These are phyloP conservation scores for Xerocomus spinulosus DNA, from an alignment of 768 basidiomycete species.

Conservation along the genomic window DNA sequence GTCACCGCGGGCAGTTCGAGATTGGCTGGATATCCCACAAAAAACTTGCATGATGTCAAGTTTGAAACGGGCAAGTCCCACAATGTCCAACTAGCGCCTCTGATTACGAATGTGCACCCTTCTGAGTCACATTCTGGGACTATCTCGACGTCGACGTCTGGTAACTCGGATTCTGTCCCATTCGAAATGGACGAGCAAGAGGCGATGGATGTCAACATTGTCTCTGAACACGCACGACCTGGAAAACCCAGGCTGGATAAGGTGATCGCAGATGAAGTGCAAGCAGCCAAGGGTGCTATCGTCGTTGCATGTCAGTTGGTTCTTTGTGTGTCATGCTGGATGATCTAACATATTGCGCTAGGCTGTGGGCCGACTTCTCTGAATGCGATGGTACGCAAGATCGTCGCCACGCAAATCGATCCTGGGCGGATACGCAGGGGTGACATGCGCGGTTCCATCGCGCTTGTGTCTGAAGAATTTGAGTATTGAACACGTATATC, in stretches of 20 bases:
- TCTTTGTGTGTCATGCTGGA: too few species aligned
- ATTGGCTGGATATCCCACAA: background rate
- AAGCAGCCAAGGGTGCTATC: conserved; percentile 47
- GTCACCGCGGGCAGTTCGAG: background rate
- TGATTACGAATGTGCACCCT: background rate
- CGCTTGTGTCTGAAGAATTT: conserved; percentile 66
- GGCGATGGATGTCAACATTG: conserved; percentile 49
- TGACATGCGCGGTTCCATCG: conserved; percentile 54
- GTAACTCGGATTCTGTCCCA: conserved; percentile 4
- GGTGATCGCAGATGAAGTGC: conserved; percentile 63
- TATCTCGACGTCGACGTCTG: background rate
- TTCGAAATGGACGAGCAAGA: conserved; percentile 57
- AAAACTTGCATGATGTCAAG: conserved; percentile 3
- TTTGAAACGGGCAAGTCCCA: conserved; percentile 4
- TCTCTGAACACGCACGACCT: conserved; percentile 59
- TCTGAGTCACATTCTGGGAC: background rate
- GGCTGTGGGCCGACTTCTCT: conserved; percentile 73
- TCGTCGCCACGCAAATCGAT: conserved; percentile 57
- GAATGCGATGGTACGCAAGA: conserved; percentile 63
- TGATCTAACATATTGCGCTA: conserved; percentile 23
- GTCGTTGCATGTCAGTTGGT: conserved; percentile 63
- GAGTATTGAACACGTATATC: conserved; percentile 41
- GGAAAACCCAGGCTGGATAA: conserved; percentile 64
- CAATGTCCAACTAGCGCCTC: background rate
- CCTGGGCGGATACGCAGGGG: conserved; percentile 48